phyloP scores from a whole-genome alignment of 2,329 filamentous ascomycete genomes.

The Penicillium glabrum region DNA sequence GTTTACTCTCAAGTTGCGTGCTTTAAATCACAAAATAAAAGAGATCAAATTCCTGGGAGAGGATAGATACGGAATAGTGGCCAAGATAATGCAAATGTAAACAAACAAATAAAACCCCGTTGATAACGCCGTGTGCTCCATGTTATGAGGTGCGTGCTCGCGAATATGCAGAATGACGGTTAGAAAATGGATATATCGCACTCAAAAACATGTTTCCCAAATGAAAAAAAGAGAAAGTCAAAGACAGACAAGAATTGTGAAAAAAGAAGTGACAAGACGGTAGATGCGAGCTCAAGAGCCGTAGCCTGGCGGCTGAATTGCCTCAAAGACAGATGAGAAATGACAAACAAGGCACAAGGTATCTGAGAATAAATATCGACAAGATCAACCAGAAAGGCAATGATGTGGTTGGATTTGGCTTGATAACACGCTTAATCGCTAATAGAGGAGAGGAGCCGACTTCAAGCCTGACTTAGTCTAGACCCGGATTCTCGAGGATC shows the following conservation, averaged over 20 bases:
- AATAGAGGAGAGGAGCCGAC: constrained; percentile 4
- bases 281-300: background rate
- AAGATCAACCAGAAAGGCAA: constrained; percentile 7
- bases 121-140: constrained; percentile 25
- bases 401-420: constrained; percentile 16
- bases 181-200: constrained; percentile 8
- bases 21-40: background rate
- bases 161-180: constrained; percentile 16
- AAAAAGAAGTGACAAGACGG: background rate
- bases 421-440: constrained; percentile 25
- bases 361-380: constrained; percentile 9
- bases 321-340: background rate
- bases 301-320: background rate
- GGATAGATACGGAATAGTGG: background rate
- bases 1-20: background rate
- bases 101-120: constrained; percentile 10
- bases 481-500: constrained; percentile 26
- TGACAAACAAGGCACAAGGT: constrained; percentile 4
- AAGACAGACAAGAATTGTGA: background rate
- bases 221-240: background rate
- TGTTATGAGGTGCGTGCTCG: constrained; percentile 7
- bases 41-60: background rate
- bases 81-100: constrained; percentile 4
- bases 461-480: constrained; percentile 4
- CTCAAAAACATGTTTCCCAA: background rate